Evolutionary conservation across 352 stramenopile species (phyloP).

Genomic region (Phytophthora agathidicida): DNA sequence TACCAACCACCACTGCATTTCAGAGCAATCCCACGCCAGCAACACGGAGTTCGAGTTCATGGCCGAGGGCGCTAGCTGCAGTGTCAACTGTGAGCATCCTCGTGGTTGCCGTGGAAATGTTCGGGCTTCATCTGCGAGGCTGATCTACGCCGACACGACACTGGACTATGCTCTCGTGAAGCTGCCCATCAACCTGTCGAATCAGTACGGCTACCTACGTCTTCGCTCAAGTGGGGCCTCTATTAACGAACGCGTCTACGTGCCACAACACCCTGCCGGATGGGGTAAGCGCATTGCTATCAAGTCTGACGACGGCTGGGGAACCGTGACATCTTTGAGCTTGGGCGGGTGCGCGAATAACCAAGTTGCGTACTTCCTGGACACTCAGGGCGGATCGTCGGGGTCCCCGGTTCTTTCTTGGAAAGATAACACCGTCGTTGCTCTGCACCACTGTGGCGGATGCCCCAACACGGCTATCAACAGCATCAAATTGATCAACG

Average conservation of each 20-base stretch:
- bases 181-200: slow-evolving; percentile 53
- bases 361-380: slow-evolving; percentile 72
- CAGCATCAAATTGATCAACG: slow-evolving; percentile 56
- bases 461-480: slow-evolving; percentile 83
- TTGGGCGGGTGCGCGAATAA: slow-evolving; percentile 48
- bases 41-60: slow-evolving; percentile 77
- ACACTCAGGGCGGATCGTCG: slow-evolving; percentile 76
- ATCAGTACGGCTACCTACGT: slow-evolving; percentile 60
- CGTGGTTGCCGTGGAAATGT: slow-evolving; percentile 47
- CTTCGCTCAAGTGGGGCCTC: slow-evolving; percentile 51
- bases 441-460: slow-evolving; percentile 76
- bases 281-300: slow-evolving; percentile 77
- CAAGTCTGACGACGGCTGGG: slow-evolving; percentile 46
- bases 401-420: slow-evolving; percentile 73
- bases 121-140: slow-evolving; percentile 27
- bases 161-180: slow-evolving; percentile 80
- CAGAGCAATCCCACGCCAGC: slow-evolving; percentile 43
- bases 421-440: slow-evolving; percentile 65
- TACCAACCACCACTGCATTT: slow-evolving; percentile 87
- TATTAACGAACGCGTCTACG: slow-evolving; percentile 64
- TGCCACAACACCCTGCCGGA: slow-evolving; percentile 64
- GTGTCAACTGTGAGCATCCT: slow-evolving; percentile 33
- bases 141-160: slow-evolving; percentile 42
- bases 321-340: slow-evolving; percentile 51
- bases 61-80: slow-evolving; percentile 49